These are phyloP conservation scores for Argentina anserina DNA, from an alignment of 306 rosid species.

Conservation along the genomic window DNA sequence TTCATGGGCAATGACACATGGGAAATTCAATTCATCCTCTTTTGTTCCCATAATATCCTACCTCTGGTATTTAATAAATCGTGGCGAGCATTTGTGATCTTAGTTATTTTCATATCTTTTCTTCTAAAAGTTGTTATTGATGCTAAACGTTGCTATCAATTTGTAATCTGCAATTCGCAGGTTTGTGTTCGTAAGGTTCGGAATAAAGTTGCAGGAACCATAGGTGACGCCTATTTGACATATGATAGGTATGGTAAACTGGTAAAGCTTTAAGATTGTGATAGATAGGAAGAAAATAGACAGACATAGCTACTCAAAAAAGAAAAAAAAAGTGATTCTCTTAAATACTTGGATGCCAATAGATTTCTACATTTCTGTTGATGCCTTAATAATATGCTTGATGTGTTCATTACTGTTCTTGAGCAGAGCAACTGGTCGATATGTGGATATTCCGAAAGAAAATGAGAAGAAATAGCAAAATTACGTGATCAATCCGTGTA, in stretches of 20 bases:
- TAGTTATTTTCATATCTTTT: not conserved
- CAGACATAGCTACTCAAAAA: not conserved
- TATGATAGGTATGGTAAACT: slow-evolving; percentile 60
- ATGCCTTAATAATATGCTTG: not conserved
- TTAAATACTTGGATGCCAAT: not conserved
- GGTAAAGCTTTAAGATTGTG: not conserved
- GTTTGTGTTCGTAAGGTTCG: slow-evolving; percentile 81
- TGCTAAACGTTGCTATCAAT: slow-evolving; percentile 4
- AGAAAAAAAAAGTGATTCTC: not conserved
- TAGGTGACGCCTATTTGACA: slow-evolving; percentile 62
- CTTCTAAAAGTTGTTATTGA: slow-evolving; percentile 2
- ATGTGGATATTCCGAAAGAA: slow-evolving; percentile 14
- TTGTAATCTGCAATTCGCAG: slow-evolving; percentile 35
- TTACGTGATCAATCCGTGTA: slow-evolving; percentile 8
- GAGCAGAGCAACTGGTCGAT: slow-evolving; percentile 80
- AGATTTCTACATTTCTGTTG: not conserved
- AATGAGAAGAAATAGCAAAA: slow-evolving; percentile 4
- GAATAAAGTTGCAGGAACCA: slow-evolving; percentile 82
- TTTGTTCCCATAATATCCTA: not conserved
- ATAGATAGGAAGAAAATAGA: too few species aligned
- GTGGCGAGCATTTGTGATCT: not conserved
- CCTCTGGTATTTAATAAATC: not conserved
- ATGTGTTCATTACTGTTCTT: slow-evolving; percentile 13
- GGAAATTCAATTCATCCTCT: not conserved
- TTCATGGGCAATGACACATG: not conserved